Percentiles rank a stretch among this genome's conserved stretches.
Conservation (phyloP, 2,329 filamentous ascomycete species). For the Scedosporium aurantiacum region DNA sequence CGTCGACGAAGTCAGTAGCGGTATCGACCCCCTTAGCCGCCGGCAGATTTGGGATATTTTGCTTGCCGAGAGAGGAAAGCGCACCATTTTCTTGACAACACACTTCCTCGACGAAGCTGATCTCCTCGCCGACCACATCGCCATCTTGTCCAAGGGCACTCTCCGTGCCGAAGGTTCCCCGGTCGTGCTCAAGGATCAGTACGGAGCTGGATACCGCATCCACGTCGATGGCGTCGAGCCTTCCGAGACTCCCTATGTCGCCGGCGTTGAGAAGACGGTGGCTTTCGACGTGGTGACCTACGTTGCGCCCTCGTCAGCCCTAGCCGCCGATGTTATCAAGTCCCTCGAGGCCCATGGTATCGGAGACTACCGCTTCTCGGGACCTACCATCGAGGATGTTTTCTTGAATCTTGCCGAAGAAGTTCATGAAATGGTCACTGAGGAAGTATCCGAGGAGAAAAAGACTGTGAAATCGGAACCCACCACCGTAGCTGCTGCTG, state of each 20-base stretch:
- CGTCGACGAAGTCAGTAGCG: conserved; percentile 83
- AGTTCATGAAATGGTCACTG: conserved; percentile 23
- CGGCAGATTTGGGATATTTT: conserved; percentile 93
- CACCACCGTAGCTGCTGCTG: conserved; percentile 8
- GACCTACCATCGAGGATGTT: conserved; percentile 86
- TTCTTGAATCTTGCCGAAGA: conserved; percentile 82
- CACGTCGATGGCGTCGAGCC: conserved; percentile 42
- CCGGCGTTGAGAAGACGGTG: conserved; percentile 44
- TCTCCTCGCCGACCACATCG: conserved; percentile 77
- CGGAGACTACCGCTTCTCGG: conserved; percentile 71
- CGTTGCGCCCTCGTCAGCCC: conserved; percentile 54
- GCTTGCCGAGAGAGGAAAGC: conserved; percentile 66
- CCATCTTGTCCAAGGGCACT: conserved; percentile 73
- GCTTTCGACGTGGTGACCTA: conserved; percentile 65
- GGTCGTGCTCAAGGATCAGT: conserved; percentile 69
- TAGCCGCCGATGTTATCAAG: conserved; percentile 62
- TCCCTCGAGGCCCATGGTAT: conserved; percentile 56
- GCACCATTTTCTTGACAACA: conserved; percentile 81
- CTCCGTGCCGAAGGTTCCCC: conserved; percentile 76
- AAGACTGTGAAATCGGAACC: conserved; percentile 14
- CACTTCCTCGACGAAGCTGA: conserved; percentile 94
- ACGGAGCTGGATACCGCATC: conserved; percentile 78
- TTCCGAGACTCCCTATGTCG: conserved; percentile 33
- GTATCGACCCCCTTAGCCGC: conserved; percentile 74
- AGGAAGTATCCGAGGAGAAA: conserved; percentile 27